A percentile compares a stretch with the other conserved stretches of the same genome.
These are phyloP conservation scores for Pestalotiopsis sp. DNA, from an alignment of 2,329 filamentous ascomycete genomes.

Conservation along the genomic window DNA sequence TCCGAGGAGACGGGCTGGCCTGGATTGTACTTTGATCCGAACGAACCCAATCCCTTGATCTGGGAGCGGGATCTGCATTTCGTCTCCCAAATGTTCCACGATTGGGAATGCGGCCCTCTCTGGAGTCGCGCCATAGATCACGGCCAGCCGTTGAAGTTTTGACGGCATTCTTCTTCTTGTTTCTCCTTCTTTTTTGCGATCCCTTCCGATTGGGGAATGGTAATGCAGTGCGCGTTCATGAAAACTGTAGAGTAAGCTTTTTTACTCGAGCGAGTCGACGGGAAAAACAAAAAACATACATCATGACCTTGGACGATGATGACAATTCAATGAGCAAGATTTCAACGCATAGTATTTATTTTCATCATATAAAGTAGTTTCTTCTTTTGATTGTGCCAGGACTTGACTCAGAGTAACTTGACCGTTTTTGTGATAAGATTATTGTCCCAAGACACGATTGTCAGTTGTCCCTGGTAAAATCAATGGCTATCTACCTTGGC, in stretches of 20 bases:
- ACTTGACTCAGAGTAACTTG: no score
- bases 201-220: background rate
- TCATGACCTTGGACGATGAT: background rate
- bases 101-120: slow-evolving; percentile 37
- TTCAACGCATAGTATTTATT: background rate
- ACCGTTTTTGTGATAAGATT: no score
- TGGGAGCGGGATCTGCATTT: slow-evolving; percentile 48
- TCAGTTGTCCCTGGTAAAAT: no score
- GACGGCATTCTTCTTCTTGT: background rate
- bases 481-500: no score
- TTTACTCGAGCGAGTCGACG: background rate
- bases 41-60: slow-evolving; percentile 16
- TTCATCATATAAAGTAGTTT: no score
- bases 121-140: slow-evolving; percentile 12
- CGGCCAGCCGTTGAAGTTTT: background rate
- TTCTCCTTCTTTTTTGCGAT: background rate
- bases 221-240: background rate
- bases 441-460: no score
- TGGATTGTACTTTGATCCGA: background rate
- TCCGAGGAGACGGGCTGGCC: background rate
- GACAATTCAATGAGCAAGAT: background rate
- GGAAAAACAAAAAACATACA: background rate
- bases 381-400: background rate
- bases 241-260: background rate
- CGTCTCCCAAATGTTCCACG: slow-evolving; percentile 48